Evolutionary conservation across 768 basidiomycete genomes (phyloP).

Genomic region (Trametes cubensis): DNA sequence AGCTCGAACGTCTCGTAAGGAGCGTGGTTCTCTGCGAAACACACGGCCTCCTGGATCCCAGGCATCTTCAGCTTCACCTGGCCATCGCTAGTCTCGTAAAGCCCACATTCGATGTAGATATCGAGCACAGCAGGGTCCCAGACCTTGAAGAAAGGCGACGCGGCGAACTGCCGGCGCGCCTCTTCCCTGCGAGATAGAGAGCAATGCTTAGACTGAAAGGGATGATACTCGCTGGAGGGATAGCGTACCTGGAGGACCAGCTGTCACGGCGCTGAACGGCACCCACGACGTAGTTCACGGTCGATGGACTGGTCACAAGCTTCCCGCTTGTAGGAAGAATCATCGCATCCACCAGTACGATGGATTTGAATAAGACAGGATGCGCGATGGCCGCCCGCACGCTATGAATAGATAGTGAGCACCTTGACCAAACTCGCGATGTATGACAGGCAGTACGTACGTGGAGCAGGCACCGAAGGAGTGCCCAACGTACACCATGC

Average conservation of each 20-base stretch:
- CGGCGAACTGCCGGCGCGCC: conserved; percentile 51
- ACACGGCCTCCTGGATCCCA: conserved; percentile 62
- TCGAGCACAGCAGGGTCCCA: conserved; percentile 71
- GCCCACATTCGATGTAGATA: conserved; percentile 61
- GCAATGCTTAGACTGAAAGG: background rate
- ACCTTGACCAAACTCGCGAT: background rate
- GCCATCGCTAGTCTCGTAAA: conserved; percentile 43
- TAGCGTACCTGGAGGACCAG: conserved; percentile 63
- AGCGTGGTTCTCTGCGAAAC: conserved; percentile 52
- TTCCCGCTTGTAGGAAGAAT: conserved; percentile 35
- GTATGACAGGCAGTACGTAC: conserved; percentile 47
- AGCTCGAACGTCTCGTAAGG: conserved; percentile 43
- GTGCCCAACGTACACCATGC: conserved; percentile 76
- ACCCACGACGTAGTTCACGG: conserved; percentile 34
- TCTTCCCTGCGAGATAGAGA: conserved; percentile 50
- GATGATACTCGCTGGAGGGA: background rate
- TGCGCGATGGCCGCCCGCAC: conserved; percentile 63
- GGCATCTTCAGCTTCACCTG: conserved; percentile 66
- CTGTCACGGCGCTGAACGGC: conserved; percentile 54
- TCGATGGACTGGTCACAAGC: background rate
- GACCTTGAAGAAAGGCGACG: conserved; percentile 64
- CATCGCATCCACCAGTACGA: conserved; percentile 83
- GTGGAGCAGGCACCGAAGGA: conserved; percentile 81
- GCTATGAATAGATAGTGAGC: conserved; percentile 37
- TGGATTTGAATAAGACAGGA: conserved; percentile 68